phyloP scores from a whole-genome alignment of 139 green algal genomes.

The Picochlorum sp. region DNA sequence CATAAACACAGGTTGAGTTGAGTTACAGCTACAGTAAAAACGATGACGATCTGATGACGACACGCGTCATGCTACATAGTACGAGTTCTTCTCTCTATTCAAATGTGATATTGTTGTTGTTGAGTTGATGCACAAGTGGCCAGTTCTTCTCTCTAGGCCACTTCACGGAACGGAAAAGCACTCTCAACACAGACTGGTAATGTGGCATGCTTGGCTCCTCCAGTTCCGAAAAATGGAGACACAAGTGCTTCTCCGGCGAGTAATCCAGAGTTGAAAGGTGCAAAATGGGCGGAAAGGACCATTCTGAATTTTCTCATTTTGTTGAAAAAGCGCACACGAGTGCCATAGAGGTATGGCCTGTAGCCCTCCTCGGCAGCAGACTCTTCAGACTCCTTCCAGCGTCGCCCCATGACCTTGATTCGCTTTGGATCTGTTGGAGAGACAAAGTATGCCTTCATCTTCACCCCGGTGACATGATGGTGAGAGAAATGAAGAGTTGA shows the following conservation, averaged over 20 bases:
- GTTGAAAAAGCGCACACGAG: not conserved
- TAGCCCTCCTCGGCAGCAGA: not conserved
- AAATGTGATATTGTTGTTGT: too few species aligned
- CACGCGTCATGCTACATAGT: too few species aligned
- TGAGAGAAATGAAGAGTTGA: conserved; percentile 20
- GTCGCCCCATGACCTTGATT: conserved; percentile 3
- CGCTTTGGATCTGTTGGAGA: not conserved
- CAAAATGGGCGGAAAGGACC: conserved; percentile 21
- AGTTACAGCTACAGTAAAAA: too few species aligned
- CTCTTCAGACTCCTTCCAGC: not conserved
- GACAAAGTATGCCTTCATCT: conserved; percentile 20
- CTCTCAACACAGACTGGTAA: conserved; percentile 18
- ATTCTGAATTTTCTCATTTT: conserved; percentile 1
- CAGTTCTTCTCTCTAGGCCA: not conserved
- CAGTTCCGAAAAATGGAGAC: conserved; percentile 33
- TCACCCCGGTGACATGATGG: conserved; percentile 23
- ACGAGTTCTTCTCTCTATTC: too few species aligned
- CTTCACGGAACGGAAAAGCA: conserved; percentile 20
- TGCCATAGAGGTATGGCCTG: not conserved
- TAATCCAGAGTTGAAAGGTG: conserved; percentile 33
- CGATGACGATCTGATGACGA: too few species aligned
- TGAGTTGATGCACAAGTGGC: too few species aligned
- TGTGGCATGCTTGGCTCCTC: conserved; percentile 8
- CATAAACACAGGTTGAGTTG: too few species aligned
- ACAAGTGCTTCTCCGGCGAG: conserved; percentile 33